Evolutionary conservation across 2,329 filamentous ascomycete species (phyloP), one percentile per base, ranked within the genome.

Genomic region (Fusarium begoniae): DNA sequence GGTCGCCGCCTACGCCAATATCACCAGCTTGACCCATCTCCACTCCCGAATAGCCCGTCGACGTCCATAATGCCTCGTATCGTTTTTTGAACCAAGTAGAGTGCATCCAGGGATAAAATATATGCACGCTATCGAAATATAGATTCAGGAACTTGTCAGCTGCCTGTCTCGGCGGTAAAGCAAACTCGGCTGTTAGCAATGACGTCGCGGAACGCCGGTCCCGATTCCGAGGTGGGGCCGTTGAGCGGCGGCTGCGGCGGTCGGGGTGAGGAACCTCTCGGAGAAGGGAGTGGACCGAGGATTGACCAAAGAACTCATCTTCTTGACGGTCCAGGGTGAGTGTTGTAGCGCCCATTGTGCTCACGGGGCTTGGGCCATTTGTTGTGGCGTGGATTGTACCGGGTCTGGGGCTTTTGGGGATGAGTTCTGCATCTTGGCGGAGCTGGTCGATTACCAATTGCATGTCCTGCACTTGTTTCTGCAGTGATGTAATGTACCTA

Each of bases 271-370:
- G 47, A 24, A 66, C 63, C 17, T 66, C 61, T 5, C 63, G 63
- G 20, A 66, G 50, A 3, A 66, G 45, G 1, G 63, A 66, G n/a
- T 66, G 63, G 10, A 66, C 14, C 1, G 63, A 66, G 3, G 63
- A 66, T 32, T 57, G 61, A 0, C 63, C 61, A 2, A 35, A 66
- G n/a, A 66, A 65, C 3, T 56, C 50, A 0, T 66, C 63, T 5
- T 66, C 62, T 4, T 26, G 65, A 2, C 17, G 35, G 22, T 59
- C 7, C 0, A 60, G 20, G 0, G 40, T 15, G 14, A 51, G 53
- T 1, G 53, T 60, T 6, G 65, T 66, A 3, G 65, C 65, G 17
- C 65, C 65, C 65, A 67, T 67, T 6, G 54, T 64, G 5, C 65
- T 67, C 11, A 67, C 45, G 14, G 65, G 65, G 10, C 65, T 67